Base-by-base conservation (phyloP, 441 rosid species). In the Populus hybrid region DNA sequence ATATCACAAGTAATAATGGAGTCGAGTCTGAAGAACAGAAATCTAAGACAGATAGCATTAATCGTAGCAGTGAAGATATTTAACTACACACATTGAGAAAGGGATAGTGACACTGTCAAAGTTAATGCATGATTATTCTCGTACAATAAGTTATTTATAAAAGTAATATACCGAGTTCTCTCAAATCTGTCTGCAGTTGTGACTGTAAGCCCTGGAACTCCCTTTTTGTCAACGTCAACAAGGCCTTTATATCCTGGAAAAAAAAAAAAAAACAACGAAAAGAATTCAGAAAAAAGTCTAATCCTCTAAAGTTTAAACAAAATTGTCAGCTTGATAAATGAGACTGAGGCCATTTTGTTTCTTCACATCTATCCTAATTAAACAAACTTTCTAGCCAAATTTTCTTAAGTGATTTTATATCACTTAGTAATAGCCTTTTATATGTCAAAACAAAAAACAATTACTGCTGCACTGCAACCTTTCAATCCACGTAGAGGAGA, bases 191-290 rank as follows among this genome's bases (percentile, higher is more conserved):
- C 72, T 86, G 91, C 75, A 89, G 74, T 75, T 88, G 91, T 76
- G 72, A 79, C 76, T 91, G 92, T 72, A 94, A 82, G 79, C 87
- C 86, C 84, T 82, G 82, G 74, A 94, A 91, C 80, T 92, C 98
- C 57, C 71, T 88, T 84, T 87, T 94, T 8, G 93, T 87, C 68
- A 85, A 65, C 57, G 77, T 78, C 75, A 90, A 78, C 84, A 94
- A 85, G 75, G 84, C 81, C 88, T 92, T 94, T 74, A 95, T 83
- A 78, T 84, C 92, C 98, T 95, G 85, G 85, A 73, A 78, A 38
- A 73, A 69, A 10, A 14, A 78, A 26, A 73, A 61, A 11, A 1
- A 42, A 9, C 21, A 28, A 64, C 69, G 18, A 28, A 16, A 16
- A 61, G 21, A 35, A 46, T 32, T 16, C 23, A 12, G 12, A 5